Base-by-base conservation (phyloP, 768 basidiomycete genomes). In the Hortiboletus flavorubellus region DNA sequence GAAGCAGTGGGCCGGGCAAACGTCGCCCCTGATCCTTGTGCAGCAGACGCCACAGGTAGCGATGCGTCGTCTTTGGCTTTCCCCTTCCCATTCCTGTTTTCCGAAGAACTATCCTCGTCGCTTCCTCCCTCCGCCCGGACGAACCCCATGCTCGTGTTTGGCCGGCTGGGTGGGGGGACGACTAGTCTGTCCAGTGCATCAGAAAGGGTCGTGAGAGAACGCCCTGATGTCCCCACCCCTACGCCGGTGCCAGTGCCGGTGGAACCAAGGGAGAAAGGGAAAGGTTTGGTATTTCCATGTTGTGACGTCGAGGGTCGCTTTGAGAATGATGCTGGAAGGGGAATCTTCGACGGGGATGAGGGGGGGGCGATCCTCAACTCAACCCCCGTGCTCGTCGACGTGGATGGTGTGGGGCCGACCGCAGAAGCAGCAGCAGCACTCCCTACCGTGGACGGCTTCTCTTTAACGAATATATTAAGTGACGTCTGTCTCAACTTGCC, bases 111-210 rank as follows among this genome's bases (percentile, higher is more conserved):
- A 0, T 50, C 40, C 5, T 44, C 60, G 4, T 56, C 58, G 31
- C 42, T 49, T 6, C 14, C 26, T 4, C 43, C 59, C 23, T 76
- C 56, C 14, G 41, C 46, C 5, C 61, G 63, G 49, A 81, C 79
- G 66, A 89, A 87, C 33, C 86, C 89, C 73, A 89, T 70, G 53
- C 83, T 87, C 3, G 87, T 87, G 51, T 79, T 87, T 2, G 89
- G 87, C 40, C 87, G 69, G 23, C 76, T 76, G 4, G 86, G 88
- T 2, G 84, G 78, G 0, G 84, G 87, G 67, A 81, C 79, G 29
- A 78, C 76, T n/a, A 91, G 75, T 63, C 84, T 87, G 64, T 89
- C 84, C 29, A 91, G 71, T 3, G 89, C 89, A 57, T 76, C 78
- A 9, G 85, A 82, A 14, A 91, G 73, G 6, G 79, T 86, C 5